Percentiles rank a stretch among this genome's conserved stretches.
Conservation (phyloP, 768 basidiomycete genomes). For the Pleurotus ostreatus region DNA sequence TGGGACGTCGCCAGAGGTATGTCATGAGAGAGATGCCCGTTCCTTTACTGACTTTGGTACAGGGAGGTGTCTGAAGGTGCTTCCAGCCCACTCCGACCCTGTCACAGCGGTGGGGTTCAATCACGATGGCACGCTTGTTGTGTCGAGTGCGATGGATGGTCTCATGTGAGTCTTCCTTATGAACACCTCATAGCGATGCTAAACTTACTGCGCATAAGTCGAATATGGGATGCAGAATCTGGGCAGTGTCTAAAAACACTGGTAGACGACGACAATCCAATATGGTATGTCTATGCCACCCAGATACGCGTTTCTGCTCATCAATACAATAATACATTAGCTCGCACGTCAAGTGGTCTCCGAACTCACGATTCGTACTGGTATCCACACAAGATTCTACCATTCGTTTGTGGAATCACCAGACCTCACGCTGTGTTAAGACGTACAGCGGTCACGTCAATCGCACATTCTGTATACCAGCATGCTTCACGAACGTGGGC, state of each 20-base stretch:
- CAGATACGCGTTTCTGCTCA: background rate
- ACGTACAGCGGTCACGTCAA: constrained; percentile 88
- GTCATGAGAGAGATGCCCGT: constrained; percentile 1
- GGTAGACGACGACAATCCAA: constrained; percentile 94
- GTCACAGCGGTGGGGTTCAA: constrained; percentile 94
- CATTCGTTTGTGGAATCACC: constrained; percentile 92
- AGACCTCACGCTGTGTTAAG: constrained; percentile 86
- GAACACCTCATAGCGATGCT: constrained; percentile 4
- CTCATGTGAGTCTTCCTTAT: constrained; percentile 64
- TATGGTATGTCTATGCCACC: constrained; percentile 51
- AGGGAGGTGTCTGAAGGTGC: constrained; percentile 83
- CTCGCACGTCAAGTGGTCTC: constrained; percentile 87
- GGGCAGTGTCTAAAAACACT: constrained; percentile 97
- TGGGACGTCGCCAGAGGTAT: constrained; percentile 93
- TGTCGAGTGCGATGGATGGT: constrained; percentile 95
- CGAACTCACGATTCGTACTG: constrained; percentile 86
- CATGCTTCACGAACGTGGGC: constrained; percentile 62
- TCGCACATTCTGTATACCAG: constrained; percentile 75
- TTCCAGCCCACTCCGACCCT: constrained; percentile 97
- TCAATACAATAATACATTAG: constrained; percentile 30
- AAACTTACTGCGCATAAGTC: constrained; percentile 44
- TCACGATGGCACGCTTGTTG: constrained; percentile 90
- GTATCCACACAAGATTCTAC: constrained; percentile 93
- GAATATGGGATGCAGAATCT: constrained; percentile 95
- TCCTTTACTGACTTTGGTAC: background rate